Conservation (phyloP, 1,284 basidiomycete species). For the Flammula alnicola region DNA sequence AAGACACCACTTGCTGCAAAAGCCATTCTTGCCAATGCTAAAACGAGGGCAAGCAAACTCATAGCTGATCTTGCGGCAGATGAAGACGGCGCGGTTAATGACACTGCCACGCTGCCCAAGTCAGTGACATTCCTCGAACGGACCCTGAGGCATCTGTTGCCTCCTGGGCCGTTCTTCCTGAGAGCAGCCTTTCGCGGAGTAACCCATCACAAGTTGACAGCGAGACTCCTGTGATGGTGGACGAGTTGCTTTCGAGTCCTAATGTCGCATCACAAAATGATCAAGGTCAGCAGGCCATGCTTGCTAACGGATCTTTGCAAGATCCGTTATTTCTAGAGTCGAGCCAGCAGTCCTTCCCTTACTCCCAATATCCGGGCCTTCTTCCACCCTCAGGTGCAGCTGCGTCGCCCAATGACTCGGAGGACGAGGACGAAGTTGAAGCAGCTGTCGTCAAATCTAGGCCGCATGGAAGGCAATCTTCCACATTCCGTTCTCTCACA, state of each 20-base stretch:
- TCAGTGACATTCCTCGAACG: neutral
- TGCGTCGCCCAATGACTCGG: slow-evolving; percentile 37
- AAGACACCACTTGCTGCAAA: neutral
- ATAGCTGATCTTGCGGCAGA: slow-evolving; percentile 8
- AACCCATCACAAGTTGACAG: slow-evolving; percentile 26
- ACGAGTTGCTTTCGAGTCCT: slow-evolving; percentile 37
- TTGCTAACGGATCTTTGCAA: too few relatives aligned
- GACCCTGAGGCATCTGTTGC: slow-evolving; percentile 8
- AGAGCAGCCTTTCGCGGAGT: slow-evolving; percentile 24
- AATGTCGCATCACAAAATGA: neutral
- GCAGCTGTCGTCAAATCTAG: slow-evolving; percentile 28
- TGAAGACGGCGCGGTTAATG: slow-evolving; percentile 5
- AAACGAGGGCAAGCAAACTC: slow-evolving; percentile 6
- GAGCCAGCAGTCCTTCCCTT: slow-evolving; percentile 50
- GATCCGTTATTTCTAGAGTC: slow-evolving; percentile 46
- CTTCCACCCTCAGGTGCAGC: neutral
- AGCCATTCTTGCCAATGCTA: neutral
- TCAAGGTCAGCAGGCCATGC: neutral
- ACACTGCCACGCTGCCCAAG: too few relatives aligned
- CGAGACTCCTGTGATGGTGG: slow-evolving; percentile 32
- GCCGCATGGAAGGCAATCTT: neutral
- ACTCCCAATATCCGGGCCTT: slow-evolving; percentile 43
- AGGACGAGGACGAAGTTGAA: slow-evolving; percentile 40
- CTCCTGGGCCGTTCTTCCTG: slow-evolving; percentile 32
- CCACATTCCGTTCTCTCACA: slow-evolving; percentile 48